Percentiles rank a stretch among this genome's conserved stretches.
Conservation (phyloP, 306 rosid species). For the Phaseolus lunatus region DNA sequence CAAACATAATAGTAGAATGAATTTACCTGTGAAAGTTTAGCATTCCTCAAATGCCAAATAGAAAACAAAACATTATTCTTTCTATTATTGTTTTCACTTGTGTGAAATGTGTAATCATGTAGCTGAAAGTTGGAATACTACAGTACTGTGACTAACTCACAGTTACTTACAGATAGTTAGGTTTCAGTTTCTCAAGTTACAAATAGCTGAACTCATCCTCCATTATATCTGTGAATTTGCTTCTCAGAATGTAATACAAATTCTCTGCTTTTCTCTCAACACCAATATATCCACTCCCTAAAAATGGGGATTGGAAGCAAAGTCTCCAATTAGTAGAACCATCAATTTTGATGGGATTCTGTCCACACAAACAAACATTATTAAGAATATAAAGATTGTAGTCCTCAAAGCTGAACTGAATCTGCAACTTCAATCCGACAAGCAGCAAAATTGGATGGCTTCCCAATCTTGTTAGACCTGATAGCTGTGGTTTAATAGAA, state of each 20-base stretch:
- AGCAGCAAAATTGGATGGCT: too few species aligned
- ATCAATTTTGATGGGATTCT: not conserved
- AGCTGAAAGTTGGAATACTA: not conserved
- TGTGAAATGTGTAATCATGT: not conserved
- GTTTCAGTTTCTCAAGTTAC: not conserved
- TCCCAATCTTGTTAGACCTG: too few species aligned
- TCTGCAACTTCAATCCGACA: too few species aligned
- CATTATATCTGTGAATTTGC: not conserved
- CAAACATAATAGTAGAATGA: slow-evolving; percentile 25
- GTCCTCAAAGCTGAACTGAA: too few species aligned
- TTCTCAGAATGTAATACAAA: not conserved
- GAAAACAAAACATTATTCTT: slow-evolving; percentile 17
- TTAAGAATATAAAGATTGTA: too few species aligned
- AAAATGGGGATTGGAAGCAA: slow-evolving; percentile 14
- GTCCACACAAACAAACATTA: too few species aligned
- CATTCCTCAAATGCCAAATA: slow-evolving; percentile 23
- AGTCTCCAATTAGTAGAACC: slow-evolving; percentile 15
- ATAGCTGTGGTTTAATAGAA: too few species aligned
- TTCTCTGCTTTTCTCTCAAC: not conserved
- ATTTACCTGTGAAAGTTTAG: slow-evolving; percentile 22
- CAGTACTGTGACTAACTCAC: not conserved
- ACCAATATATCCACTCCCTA: not conserved
- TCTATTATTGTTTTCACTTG: not conserved
- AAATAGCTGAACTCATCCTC: slow-evolving; percentile 6
- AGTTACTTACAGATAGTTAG: not conserved